Evolutionary conservation across 305 asterid genomes (phyloP).

Genomic region (Fraxinus nigra): DNA sequence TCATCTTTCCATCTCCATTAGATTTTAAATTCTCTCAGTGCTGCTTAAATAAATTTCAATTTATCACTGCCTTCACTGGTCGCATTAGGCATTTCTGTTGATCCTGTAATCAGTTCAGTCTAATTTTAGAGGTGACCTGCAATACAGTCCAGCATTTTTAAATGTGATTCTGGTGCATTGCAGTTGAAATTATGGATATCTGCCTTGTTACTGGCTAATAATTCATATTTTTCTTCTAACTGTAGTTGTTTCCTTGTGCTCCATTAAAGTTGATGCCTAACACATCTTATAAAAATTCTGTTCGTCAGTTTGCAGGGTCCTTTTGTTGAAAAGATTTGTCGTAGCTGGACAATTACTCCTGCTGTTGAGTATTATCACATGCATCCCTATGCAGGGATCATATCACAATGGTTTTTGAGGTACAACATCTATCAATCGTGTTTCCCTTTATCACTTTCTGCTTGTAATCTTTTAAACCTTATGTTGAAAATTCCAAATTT

Average conservation of each 20-base stretch:
- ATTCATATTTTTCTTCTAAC: background rate
- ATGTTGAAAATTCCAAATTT: background rate
- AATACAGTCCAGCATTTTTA: background rate
- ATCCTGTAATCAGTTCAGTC: background rate
- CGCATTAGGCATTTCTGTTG: background rate
- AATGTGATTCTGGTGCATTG: background rate
- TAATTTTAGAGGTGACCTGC: background rate
- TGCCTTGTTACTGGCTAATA: background rate
- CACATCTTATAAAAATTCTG: background rate
- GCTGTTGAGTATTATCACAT: slow-evolving; percentile 39
- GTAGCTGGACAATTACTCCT: slow-evolving; percentile 39
- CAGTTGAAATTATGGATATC: background rate
- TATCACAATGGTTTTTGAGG: slow-evolving; percentile 58
- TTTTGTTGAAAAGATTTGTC: slow-evolving; percentile 27
- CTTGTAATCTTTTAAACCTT: background rate
- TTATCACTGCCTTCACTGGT: background rate
- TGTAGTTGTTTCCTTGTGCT: background rate
- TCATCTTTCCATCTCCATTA: background rate
- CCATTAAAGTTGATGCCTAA: background rate
- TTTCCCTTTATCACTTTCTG: background rate
- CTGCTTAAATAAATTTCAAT: background rate
- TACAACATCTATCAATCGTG: slow-evolving; percentile 21
- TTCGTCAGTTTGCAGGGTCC: slow-evolving; percentile 62
- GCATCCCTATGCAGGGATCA: slow-evolving; percentile 54
- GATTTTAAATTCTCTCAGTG: background rate